Evolutionary conservation across 2,329 filamentous ascomycete species (phyloP), one percentile per base, ranked within the genome.

Genomic region (Ophiostoma sp.): DNA sequence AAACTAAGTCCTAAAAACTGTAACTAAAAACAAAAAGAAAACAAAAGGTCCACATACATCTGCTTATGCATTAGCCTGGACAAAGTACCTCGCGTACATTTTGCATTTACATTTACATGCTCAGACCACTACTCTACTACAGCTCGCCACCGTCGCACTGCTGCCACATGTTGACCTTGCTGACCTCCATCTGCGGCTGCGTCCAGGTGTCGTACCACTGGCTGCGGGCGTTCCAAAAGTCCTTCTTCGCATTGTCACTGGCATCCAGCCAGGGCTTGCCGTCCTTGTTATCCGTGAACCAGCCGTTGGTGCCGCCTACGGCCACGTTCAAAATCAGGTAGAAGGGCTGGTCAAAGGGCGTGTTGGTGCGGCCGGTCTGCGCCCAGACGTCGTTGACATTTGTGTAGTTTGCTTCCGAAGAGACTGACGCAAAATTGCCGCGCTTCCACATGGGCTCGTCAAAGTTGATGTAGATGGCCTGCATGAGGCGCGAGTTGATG

Each of bases 221-320:
- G 69, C 87, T 81, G 66, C 85, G 84, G 0, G 87, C 84, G 23
- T 89, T 81, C 91, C 91, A 95, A 78, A 96, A 96, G 76, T 94
- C 91, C 75, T 85, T 87, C 78, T 84, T 87, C 8, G 92, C 91
- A 13, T 85, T 89, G 1, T 83, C 78, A 68, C 86, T 89, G 20
- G 78, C 81, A 77, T 95, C 90, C 41, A 92, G 83, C 92, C 92
- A 96, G 1, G 92, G 92, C 83, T 96, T 96, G 41, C 84, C 85
- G 60, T 83, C 84, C 74, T 84, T 81, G 27, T 88, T 87, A 77
- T 96, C 91, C 76, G 89, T 82, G 76, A 95, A 96, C 91, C 91
- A 96, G 52, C 92, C 92, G 74, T 93, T 94, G 31, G 89, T 92
- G 67, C 88, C 87, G 39, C 91, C 91, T 8, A 94, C 90, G 13